Conservation (phyloP, 2,329 filamentous ascomycete genomes). For the Colletotrichum zoysiae region DNA sequence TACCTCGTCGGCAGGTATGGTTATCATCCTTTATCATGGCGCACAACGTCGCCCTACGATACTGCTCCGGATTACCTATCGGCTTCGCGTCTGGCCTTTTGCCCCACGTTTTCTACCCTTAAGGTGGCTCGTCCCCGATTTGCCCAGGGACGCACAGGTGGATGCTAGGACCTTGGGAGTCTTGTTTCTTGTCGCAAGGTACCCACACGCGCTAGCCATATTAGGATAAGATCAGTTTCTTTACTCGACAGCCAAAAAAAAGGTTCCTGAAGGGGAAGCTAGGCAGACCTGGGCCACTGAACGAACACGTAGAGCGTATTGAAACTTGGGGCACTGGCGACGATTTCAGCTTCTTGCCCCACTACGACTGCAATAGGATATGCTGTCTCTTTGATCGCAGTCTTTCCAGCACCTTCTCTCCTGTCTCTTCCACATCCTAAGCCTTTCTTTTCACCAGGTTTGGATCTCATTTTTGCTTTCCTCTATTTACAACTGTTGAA, state of each 20-base stretch:
- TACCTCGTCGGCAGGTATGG: neutral
- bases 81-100: conserved; percentile 10
- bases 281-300: conserved; percentile 36
- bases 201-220: conserved; percentile 35
- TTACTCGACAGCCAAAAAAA: conserved; percentile 34
- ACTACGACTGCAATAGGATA: conserved; percentile 42
- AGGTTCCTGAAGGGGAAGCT: conserved; percentile 40
- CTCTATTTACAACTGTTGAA: conserved; percentile 1
- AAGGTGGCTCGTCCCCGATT: conserved; percentile 23
- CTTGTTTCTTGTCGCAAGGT: conserved; percentile 29
- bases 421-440: conserved; percentile 27
- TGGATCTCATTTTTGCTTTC: conserved; percentile 18
- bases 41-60: conserved; percentile 12
- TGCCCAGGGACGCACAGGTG: conserved; percentile 27
- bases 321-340: conserved; percentile 40
- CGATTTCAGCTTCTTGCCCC: conserved; percentile 41
- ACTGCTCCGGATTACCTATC: conserved; percentile 26
- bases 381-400: conserved; percentile 34
- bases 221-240: conserved; percentile 24
- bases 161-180: conserved; percentile 30
- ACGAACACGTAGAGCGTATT: conserved; percentile 44
- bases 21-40: neutral
- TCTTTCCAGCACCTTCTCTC: conserved; percentile 35
- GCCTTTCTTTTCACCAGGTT: conserved; percentile 12
- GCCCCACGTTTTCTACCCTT: conserved; percentile 39